Evolutionary conservation across 192 early-diverging fungal species (phyloP).

Genomic region (Linderina pennispora): DNA sequence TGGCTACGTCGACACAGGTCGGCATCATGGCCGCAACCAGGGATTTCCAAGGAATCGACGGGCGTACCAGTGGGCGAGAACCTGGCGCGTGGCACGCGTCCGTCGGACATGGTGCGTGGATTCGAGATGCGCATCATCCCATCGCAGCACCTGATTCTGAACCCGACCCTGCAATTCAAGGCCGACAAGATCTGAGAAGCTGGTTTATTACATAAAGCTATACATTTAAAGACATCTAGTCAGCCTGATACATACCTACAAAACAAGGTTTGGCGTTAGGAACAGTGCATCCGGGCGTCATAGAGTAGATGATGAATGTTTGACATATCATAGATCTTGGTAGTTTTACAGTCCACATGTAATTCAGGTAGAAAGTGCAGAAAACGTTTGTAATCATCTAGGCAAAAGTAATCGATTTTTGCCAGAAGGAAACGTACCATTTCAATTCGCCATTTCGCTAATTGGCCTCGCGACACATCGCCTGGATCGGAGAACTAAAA

Average conservation of each 20-base stretch:
- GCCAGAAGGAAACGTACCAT: too few species aligned
- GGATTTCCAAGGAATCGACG: slow-evolving; percentile 26
- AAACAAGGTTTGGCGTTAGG: too few species aligned
- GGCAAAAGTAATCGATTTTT: too few species aligned
- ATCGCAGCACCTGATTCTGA: slow-evolving; percentile 38
- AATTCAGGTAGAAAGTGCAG: slow-evolving; percentile 2
- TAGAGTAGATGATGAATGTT: not conserved
- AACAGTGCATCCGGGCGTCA: too few species aligned
- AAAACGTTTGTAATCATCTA: slow-evolving; percentile 24
- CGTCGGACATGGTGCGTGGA: slow-evolving; percentile 41
- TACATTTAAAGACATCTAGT: not conserved
- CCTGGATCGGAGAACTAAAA: too few species aligned
- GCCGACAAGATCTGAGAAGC: slow-evolving; percentile 9
- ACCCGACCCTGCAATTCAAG: slow-evolving; percentile 4
- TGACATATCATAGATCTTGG: slow-evolving; percentile 32
- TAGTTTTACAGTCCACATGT: slow-evolving; percentile 9
- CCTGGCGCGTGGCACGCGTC: slow-evolving; percentile 20
- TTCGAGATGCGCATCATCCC: slow-evolving; percentile 73
- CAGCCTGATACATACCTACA: too few species aligned
- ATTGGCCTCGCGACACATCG: too few species aligned
- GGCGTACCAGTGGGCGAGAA: slow-evolving; percentile 10
- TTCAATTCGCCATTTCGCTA: too few species aligned
- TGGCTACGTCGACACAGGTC: slow-evolving; percentile 63
- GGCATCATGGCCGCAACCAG: slow-evolving; percentile 63
- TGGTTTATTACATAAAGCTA: slow-evolving; percentile 1